Evolutionary conservation across 148 eudicot species (phyloP).

Genomic region (Rhododendron vialii): DNA sequence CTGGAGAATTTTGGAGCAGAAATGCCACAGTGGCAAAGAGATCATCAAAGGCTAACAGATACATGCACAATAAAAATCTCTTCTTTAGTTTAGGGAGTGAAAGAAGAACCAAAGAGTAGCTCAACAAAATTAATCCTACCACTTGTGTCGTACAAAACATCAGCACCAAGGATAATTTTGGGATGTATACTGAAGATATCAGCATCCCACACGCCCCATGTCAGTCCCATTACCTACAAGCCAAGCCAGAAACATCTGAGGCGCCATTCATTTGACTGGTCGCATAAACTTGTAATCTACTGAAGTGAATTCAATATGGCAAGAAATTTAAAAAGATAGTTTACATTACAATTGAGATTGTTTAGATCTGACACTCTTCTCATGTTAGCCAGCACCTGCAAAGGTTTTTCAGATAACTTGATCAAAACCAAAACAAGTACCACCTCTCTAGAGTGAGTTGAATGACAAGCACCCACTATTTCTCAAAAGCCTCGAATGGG

Average conservation of each 20-base stretch:
- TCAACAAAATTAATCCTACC: slow-evolving; percentile 35
- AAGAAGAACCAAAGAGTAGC: not conserved
- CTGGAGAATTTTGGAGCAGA: slow-evolving; percentile 68
- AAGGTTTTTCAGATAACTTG: not conserved
- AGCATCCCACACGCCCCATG: slow-evolving; percentile 92
- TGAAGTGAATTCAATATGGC: not conserved
- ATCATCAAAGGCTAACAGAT: slow-evolving; percentile 69
- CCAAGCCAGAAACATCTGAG: slow-evolving; percentile 1
- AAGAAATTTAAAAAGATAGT: not conserved
- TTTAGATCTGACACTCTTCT: slow-evolving; percentile 60
- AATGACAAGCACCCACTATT: not conserved
- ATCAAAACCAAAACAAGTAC: not conserved
- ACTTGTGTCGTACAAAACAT: slow-evolving; percentile 77
- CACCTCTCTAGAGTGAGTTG: not conserved
- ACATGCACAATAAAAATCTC: slow-evolving; percentile 9
- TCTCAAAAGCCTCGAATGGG: not conserved
- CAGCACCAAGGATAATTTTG: slow-evolving; percentile 82
- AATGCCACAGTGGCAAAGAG: slow-evolving; percentile 89
- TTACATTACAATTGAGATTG: slow-evolving; percentile 58
- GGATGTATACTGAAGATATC: slow-evolving; percentile 55
- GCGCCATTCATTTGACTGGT: not conserved
- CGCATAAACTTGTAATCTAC: not conserved
- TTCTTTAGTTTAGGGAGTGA: slow-evolving; percentile 3
- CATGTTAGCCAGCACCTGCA: slow-evolving; percentile 86
- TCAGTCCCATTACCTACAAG: slow-evolving; percentile 69